Base-by-base conservation (phyloP, 768 basidiomycete species). In the Sporobolomyces roseus region DNA sequence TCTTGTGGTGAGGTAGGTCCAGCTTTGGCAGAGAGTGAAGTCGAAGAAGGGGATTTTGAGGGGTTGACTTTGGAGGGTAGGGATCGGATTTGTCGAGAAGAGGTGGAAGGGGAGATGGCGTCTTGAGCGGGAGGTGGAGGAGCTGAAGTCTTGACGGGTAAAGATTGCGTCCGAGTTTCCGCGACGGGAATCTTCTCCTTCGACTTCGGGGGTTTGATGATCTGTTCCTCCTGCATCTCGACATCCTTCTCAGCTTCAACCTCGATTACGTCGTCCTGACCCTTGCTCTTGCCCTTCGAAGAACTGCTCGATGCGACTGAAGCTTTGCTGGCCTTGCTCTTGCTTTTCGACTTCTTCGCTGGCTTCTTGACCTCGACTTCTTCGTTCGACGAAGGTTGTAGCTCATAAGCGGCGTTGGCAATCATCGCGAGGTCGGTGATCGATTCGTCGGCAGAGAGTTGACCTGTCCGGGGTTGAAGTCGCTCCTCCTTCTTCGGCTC, bases 321-420 rank as follows among this genome's bases (percentile, higher is more conserved):
- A 4, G 56, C 12, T 21, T 58, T 58, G 29, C 25, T 60, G 7
- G 29, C 54, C 25, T 63, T 50, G 36, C 49, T 58, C 49, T 65
- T 65, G 38, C 45, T 58, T 49, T 68, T 68, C 1, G 16, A 29
- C 38, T 66, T 63, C 30, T n/a, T 33, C 41, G 23, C 29, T 23
- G 51, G 36, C n/a, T 33, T 46, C 49, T 33, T 50, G 8, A 27
- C 46, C 16, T 41, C 48, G 10, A 29, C 33, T 2, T 56, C 35
- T 25, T 58, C 55, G 4, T 48, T 41, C 19, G 60, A 50, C 6
- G 60, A 50, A 29, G 60, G 60, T 41, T 50, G 60, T 7, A 60
- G 43, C 35, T 69, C 68, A 30, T 61, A 63, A 29, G 68, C 68
- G 2, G 63, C 63, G 36, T 69, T 60, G 2, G 68, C 68, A 41